Evolutionary conservation across 2,329 filamentous ascomycete species (phyloP), one percentile per base, ranked within the genome.

Genomic region (Aspergillus caelatus): DNA sequence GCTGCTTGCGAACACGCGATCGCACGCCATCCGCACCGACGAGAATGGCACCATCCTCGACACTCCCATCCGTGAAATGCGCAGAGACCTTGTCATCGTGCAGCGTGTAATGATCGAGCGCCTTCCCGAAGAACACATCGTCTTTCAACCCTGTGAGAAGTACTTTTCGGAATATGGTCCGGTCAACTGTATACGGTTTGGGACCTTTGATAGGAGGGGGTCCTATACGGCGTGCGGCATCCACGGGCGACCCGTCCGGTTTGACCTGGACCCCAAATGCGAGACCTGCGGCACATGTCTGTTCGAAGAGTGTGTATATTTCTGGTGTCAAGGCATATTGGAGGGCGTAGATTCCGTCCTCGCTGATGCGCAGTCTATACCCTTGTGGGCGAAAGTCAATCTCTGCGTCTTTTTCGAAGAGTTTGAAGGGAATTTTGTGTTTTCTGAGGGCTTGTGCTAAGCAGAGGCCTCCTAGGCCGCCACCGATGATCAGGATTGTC

Each of bases 1-100:
- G 66, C 60, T 81, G 79, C 32, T 68, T 74, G 7, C 80, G 71
- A n/a, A 80, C 72, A 12, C 60, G 60, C 21, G 77, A 81, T 23
- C 75, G 68, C 16, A 72, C 68, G 8, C 79, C 80, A 65, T 82
- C 79, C 2, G 79, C 77, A 11, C 79, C 79, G 16, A 82, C 70
- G 2, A 82, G 67, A 7, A 81, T 63, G 8, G 67, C 65, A 0
- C 78, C 79, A 1, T 65, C 60, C 26, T 73, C 72, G 3, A 59
- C 62, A 0, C 72, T 72, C 1, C 77, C 77, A 54, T 80, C 79
- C 0, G 67, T 58, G 61, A 81, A 81, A 73, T 14, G 71, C 68
- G 53, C 46, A 9, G 26, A 50, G 14, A 30, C 23, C 11, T 26
- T 30, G 4, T 50, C 23, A 10, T 30, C 26, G 14, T 28, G 46